These are phyloP conservation scores for Verticillium nubilum DNA, from an alignment of 2,329 filamentous ascomycete genomes.

Conservation along the genomic window DNA sequence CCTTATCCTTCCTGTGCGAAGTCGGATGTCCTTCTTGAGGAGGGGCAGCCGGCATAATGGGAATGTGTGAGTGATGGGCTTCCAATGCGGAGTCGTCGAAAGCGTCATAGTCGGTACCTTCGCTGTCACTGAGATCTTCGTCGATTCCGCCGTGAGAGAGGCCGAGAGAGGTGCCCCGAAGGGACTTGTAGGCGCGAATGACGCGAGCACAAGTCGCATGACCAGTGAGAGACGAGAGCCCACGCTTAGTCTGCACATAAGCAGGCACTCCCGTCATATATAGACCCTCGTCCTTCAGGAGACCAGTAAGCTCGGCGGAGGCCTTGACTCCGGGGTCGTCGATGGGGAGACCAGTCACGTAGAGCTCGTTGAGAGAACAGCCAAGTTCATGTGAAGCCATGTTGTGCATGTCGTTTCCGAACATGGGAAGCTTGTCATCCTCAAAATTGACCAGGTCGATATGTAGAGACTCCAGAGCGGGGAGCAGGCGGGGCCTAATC, in stretches of 20 bases:
- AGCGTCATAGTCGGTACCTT: conserved; percentile 15
- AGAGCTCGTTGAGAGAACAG: conserved; percentile 46
- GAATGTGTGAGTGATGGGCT: conserved; percentile 22
- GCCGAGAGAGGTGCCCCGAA: conserved; percentile 11
- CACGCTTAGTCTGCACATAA: conserved; percentile 30
- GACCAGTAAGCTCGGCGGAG: conserved; percentile 40
- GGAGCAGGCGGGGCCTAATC: conserved; percentile 36
- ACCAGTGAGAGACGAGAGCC: conserved; percentile 32
- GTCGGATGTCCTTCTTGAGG: conserved; percentile 29
- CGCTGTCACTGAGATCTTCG: conserved; percentile 10
- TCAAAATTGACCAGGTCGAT: conserved; percentile 52
- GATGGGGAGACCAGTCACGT: conserved; percentile 45
- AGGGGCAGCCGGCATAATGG: conserved; percentile 33
- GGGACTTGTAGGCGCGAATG: conserved; percentile 35
- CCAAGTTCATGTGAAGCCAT: conserved; percentile 49
- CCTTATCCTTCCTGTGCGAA: conserved; percentile 25
- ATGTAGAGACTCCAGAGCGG: conserved; percentile 39
- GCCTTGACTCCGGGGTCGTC: conserved; percentile 43
- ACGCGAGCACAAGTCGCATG: conserved; percentile 35
- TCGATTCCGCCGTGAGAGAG: conserved; percentile 9
- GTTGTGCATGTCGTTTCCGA: conserved; percentile 43
- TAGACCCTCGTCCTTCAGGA: conserved; percentile 49
- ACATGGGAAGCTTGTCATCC: conserved; percentile 36
- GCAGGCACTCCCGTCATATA: conserved; percentile 39
- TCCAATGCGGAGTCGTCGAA: conserved; percentile 14